These are phyloP conservation scores for Cynanchum wilfordii DNA, from an alignment of 257 asterid genomes.

Conservation along the genomic window DNA sequence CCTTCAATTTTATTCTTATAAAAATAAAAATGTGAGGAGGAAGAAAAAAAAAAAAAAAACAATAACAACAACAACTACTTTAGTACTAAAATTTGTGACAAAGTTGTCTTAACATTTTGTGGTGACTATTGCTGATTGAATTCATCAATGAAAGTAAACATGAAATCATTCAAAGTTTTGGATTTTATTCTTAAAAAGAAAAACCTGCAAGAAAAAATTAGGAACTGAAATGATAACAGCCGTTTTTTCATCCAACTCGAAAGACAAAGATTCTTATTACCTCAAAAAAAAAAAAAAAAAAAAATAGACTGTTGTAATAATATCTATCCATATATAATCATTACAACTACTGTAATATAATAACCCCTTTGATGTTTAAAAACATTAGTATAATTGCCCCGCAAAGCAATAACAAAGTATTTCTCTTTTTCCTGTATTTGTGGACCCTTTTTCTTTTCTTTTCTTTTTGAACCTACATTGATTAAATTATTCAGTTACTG, in stretches of 20 bases:
- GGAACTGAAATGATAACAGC: not conserved
- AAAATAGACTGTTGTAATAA: not conserved
- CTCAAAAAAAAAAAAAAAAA: no score
- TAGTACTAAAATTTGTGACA: no score
- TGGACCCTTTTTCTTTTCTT: slow-evolving; percentile 12
- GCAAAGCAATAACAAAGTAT: slow-evolving; percentile 13
- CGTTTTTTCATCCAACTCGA: slow-evolving; percentile 1
- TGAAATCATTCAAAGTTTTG: not conserved
- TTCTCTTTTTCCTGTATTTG: slow-evolving; percentile 3
- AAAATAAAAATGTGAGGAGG: no score
- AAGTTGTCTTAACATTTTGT: no score
- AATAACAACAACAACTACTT: no score
- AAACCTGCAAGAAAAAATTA: not conserved
- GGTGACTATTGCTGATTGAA: no score
- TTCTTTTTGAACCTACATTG: no score
- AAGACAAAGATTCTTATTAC: slow-evolving; percentile 6
- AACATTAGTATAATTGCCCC: slow-evolving; percentile 21
- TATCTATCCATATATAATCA: not conserved
- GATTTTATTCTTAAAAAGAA: not conserved
- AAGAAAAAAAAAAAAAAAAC: no score
- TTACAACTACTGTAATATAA: not conserved
- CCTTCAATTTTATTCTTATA: no score
- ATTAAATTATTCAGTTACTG: no score
- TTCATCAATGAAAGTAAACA: no score
- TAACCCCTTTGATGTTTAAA: no score